Evolutionary conservation across 306 rosid species (phyloP).

Genomic region (Prunus armeniaca): DNA sequence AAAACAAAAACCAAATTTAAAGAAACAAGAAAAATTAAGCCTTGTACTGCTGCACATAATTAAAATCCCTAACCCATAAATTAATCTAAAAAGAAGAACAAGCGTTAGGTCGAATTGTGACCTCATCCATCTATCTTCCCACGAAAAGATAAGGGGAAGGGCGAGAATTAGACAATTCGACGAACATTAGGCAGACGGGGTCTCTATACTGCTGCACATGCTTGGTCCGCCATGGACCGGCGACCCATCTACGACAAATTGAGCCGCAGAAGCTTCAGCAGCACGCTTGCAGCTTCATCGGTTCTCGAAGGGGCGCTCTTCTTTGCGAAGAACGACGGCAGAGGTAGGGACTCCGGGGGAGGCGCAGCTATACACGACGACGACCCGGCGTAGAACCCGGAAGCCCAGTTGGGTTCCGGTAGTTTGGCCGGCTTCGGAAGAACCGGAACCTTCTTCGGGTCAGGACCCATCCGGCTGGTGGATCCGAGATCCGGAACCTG

Average conservation of each 20-base stretch:
- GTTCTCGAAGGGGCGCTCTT: neutral
- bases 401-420: neutral
- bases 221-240: neutral
- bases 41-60: neutral
- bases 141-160: slow-evolving; percentile 42
- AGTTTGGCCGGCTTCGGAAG: neutral
- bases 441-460: neutral
- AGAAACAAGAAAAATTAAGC: neutral
- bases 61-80: neutral
- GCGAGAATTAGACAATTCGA: slow-evolving; percentile 19
- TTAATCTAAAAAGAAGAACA: neutral
- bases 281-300: slow-evolving; percentile 33
- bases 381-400: slow-evolving; percentile 44
- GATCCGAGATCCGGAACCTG: neutral
- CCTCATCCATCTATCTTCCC: neutral
- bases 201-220: neutral
- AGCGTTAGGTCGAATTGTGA: neutral
- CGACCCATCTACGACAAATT: slow-evolving; percentile 15
- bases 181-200: slow-evolving; percentile 15
- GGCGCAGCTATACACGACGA: slow-evolving; percentile 33
- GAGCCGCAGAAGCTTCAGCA: slow-evolving; percentile 34
- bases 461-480: neutral
- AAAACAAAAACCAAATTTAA: neutral
- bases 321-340: slow-evolving; percentile 45
- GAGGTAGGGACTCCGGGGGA: slow-evolving; percentile 55